Base-by-base conservation (phyloP, 768 basidiomycete species). In the Lyophyllum atratum region DNA sequence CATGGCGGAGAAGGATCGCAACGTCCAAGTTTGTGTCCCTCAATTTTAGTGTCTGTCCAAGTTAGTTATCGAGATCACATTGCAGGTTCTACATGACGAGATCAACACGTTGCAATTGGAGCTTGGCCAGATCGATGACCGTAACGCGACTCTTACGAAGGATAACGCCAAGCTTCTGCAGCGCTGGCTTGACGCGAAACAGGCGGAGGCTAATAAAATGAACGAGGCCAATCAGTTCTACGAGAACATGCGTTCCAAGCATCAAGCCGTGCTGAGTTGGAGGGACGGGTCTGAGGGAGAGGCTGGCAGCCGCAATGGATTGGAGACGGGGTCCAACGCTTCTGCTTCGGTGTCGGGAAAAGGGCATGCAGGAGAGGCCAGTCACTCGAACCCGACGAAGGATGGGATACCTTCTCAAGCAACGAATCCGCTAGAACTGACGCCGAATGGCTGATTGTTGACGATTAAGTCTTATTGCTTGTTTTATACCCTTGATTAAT, bases 161-260 rank as follows among this genome's bases (percentile, higher is more conserved):
- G 96, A 99, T 71, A 99, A 99, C 65, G 95, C 95, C 24, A 90
- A 93, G 66, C 84, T 99, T 25, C 80, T 98, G 1, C 94, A 97
- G 70, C 89, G 96, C 17, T 99, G 97, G 96, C 80, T 98, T 9
- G 97, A 98, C 66, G 88, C 90, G 61, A 97, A 97, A 74, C 93
- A 97, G 69, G 76, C 80, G 12, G 95, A 95, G 66, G 96, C 90
- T 9, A 93, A 95, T 72, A 87, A 87, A 74, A 92, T 99, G 91
- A 98, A 98, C 73, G 91, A 92, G 65, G 93, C 90, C 14, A 93
- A 93, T 69, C 81, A 90, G 55, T 92, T 92, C 70, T 94, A 94
- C 66, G 92, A 94, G 70, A 86, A 89, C 63, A 87, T 93, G 86
- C 87, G 87, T 55, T 86, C 89, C 31, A 83, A 81, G 59, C 86